phyloP scores from a whole-genome alignment of 2,329 filamentous ascomycete species.

The Fusarium chaquense region DNA sequence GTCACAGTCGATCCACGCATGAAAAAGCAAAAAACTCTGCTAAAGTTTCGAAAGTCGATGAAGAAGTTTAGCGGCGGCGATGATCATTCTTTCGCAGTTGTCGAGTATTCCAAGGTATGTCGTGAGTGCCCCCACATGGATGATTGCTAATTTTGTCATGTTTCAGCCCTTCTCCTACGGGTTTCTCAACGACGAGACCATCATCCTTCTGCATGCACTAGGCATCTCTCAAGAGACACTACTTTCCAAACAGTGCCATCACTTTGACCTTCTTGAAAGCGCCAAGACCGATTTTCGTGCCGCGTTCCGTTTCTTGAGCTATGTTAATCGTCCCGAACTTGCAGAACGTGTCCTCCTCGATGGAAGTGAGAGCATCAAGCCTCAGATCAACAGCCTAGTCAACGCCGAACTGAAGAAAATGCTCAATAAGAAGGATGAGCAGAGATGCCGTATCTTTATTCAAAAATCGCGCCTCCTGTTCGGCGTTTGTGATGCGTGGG shows the following conservation, averaged over 20 bases:
- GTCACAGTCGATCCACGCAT: conserved; percentile 11
- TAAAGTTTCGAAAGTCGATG: conserved; percentile 16
- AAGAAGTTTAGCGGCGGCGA: conserved; percentile 11
- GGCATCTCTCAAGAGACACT: not conserved
- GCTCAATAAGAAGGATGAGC: not conserved
- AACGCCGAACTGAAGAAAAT: not conserved
- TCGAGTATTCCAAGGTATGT: conserved; percentile 9
- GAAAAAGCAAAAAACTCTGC: not conserved
- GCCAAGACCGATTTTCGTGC: not conserved
- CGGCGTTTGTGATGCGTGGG: not conserved
- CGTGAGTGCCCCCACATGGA: not conserved
- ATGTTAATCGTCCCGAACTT: not conserved
- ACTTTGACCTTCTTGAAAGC: not conserved
- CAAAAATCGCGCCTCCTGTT: not conserved
- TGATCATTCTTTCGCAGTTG: conserved; percentile 1
- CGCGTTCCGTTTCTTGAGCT: conserved; percentile 8
- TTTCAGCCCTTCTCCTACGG: not conserved
- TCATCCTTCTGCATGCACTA: not conserved
- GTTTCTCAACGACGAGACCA: not conserved
- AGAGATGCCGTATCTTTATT: not conserved
- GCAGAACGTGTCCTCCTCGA: conserved; percentile 4
- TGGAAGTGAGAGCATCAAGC: not conserved
- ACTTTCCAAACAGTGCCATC: not conserved
- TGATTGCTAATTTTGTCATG: not conserved
- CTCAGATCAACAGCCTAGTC: not conserved